These are phyloP conservation scores for Areca catechu DNA, from an alignment of 176 grass and related monocot genomes.

Conservation along the genomic window DNA sequence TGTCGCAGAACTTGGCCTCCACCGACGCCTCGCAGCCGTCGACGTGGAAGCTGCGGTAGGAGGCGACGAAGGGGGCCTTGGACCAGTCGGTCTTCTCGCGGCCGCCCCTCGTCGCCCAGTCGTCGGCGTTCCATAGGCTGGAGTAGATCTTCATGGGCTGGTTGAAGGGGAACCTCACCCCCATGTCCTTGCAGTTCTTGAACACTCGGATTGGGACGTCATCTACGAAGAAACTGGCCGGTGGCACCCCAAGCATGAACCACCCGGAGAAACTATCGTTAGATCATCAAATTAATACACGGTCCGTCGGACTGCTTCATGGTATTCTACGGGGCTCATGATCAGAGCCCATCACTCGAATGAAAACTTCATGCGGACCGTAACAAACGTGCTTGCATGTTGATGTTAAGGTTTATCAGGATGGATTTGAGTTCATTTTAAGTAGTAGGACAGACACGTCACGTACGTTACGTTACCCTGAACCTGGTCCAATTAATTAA, in stretches of 20 bases:
- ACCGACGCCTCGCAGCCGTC: constrained; percentile 67
- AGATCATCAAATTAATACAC: too few species aligned
- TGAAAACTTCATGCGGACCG: too few species aligned
- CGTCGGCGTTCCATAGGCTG: constrained; percentile 72
- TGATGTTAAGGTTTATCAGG: too few species aligned
- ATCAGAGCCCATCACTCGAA: too few species aligned
- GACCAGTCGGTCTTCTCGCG: constrained; percentile 81
- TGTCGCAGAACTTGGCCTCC: constrained; percentile 45
- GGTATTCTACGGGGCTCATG: too few species aligned
- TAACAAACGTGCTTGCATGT: too few species aligned
- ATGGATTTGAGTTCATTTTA: too few species aligned
- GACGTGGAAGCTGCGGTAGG: constrained; percentile 61
- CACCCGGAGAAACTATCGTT: too few species aligned
- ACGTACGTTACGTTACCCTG: too few species aligned
- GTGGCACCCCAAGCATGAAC: not conserved
- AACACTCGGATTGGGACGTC: constrained; percentile 64
- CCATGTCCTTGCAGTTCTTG: constrained; percentile 64
- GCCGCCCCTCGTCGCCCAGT: constrained; percentile 64
- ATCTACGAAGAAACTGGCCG: constrained; percentile 64
- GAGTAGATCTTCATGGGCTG: constrained; percentile 92
- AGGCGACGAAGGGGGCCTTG: constrained; percentile 53
- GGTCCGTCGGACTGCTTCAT: too few species aligned
- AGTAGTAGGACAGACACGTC: too few species aligned
- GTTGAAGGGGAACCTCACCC: constrained; percentile 53
- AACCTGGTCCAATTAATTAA: too few species aligned